Percentiles rank a stretch among this genome's conserved stretches.
phyloP scores from a whole-genome alignment of 805 yeast species.

The Candida loeiensis region DNA sequence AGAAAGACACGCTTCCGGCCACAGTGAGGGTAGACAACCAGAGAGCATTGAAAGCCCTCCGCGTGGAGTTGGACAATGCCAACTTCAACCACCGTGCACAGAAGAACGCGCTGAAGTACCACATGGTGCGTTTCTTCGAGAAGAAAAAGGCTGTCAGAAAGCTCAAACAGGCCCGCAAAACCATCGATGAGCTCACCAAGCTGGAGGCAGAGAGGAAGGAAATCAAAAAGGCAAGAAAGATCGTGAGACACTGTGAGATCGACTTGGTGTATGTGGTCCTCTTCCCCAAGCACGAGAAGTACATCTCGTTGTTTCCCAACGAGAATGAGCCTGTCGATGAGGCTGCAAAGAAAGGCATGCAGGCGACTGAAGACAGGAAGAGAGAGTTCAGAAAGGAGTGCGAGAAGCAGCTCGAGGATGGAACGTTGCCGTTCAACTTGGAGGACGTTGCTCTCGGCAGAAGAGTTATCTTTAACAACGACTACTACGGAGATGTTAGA shows the following conservation, averaged over 20 bases:
- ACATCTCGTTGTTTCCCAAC: constrained; percentile 70
- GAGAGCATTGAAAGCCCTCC: constrained; percentile 65
- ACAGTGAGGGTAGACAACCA: constrained; percentile 67
- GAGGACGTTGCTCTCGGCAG: constrained; percentile 45
- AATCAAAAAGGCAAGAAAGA: constrained; percentile 45
- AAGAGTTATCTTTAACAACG: constrained; percentile 20
- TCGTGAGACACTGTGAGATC: constrained; percentile 53
- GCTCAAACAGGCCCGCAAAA: constrained; percentile 51
- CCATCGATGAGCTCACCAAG: constrained; percentile 31
- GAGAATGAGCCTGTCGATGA: constrained; percentile 20
- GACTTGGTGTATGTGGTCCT: constrained; percentile 73
- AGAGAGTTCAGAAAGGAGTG: constrained; percentile 47
- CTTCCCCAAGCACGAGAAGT: constrained; percentile 78
- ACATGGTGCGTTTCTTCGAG: constrained; percentile 91
- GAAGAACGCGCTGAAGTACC: constrained; percentile 68
- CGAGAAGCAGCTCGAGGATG: constrained; percentile 48
- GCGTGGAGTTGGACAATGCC: constrained; percentile 52
- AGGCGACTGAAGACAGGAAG: constrained; percentile 42
- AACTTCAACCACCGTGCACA: constrained; percentile 44
- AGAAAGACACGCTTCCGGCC: constrained; percentile 58
- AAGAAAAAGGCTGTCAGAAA: constrained; percentile 76
- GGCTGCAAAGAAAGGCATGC: constrained; percentile 39
- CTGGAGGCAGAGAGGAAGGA: constrained; percentile 32
- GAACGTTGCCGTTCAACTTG: constrained; percentile 50
- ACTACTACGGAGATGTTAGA: constrained; percentile 14